Evolutionary conservation across 2,329 filamentous ascomycete species (phyloP).

Genomic region (Zymoseptoria brevis): DNA sequence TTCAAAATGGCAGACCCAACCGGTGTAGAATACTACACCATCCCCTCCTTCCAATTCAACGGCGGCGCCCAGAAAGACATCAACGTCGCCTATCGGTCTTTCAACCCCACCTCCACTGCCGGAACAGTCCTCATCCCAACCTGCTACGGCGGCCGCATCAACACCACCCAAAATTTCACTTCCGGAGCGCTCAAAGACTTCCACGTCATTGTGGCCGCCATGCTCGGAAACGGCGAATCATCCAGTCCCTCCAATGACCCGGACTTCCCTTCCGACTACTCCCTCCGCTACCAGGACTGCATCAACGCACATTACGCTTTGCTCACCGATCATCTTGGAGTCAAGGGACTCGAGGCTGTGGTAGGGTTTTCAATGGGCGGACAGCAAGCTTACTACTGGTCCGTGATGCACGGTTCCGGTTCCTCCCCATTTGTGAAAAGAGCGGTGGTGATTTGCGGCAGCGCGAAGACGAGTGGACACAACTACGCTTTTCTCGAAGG

Average conservation of each 20-base stretch:
- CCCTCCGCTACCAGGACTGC: constrained; percentile 1
- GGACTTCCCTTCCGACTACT: constrained; percentile 1
- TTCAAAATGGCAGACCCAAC: background rate
- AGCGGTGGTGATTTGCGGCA: background rate
- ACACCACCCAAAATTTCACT: constrained; percentile 3
- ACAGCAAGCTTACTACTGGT: constrained; percentile 3
- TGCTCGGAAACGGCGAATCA: constrained; percentile 1
- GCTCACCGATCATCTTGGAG: background rate
- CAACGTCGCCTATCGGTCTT: constrained; percentile 3
- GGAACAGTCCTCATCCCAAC: constrained; percentile 4
- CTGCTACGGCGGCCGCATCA: constrained; percentile 1
- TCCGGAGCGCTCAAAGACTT: constrained; percentile 3
- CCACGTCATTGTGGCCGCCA: constrained; percentile 2
- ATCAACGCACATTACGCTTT: constrained; percentile 4
- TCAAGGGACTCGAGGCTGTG: background rate
- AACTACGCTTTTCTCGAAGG: constrained; percentile 4
- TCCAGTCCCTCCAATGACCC: constrained; percentile 3
- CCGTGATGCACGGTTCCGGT: background rate
- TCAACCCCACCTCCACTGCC: background rate
- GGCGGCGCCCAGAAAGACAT: background rate
- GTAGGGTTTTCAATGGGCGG: constrained; percentile 2
- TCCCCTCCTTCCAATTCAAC: background rate
- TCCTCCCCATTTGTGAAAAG: background rate
- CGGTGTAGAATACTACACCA: background rate
- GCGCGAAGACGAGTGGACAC: background rate